A percentile compares a stretch with the other conserved stretches of the same genome.
These are phyloP conservation scores for Angomonas desouzai DNA, from an alignment of 208 protist species.

Conservation along the genomic window DNA sequence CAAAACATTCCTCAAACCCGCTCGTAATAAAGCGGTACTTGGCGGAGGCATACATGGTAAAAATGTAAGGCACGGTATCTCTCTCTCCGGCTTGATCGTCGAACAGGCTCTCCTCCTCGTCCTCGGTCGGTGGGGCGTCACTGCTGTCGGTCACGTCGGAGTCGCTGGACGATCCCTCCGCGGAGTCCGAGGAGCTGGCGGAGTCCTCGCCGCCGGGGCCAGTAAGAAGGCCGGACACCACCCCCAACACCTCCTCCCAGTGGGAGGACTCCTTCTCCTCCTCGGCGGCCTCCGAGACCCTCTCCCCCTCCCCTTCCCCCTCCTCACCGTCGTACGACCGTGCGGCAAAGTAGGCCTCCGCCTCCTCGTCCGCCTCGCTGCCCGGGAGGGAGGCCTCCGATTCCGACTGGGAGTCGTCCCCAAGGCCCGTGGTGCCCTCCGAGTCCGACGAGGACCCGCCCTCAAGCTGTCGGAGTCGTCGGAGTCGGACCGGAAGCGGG, in stretches of 20 bases:
- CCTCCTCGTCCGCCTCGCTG: constrained; percentile 9
- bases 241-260: not conserved
- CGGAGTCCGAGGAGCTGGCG: not conserved
- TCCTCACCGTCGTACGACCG: not conserved
- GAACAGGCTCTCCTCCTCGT: not conserved
- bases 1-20: too few species aligned
- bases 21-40: too few species aligned
- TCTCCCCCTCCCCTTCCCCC: not conserved
- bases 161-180: not conserved
- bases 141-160: not conserved
- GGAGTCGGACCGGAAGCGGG: not conserved
- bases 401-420: too few species aligned
- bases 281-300: constrained; percentile 2
- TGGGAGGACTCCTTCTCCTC: constrained; percentile 7
- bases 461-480: not conserved
- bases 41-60: too few species aligned
- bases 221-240: not conserved
- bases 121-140: not conserved
- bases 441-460: not conserved
- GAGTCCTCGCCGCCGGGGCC: too few species aligned
- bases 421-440: too few species aligned
- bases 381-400: not conserved
- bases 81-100: not conserved
- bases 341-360: constrained; percentile 6
- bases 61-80: too few species aligned